A percentile compares a stretch with the other conserved stretches of the same genome.
These are phyloP conservation scores for Macrolepiota albuminosa DNA, from an alignment of 768 basidiomycete genomes.

Conservation along the genomic window DNA sequence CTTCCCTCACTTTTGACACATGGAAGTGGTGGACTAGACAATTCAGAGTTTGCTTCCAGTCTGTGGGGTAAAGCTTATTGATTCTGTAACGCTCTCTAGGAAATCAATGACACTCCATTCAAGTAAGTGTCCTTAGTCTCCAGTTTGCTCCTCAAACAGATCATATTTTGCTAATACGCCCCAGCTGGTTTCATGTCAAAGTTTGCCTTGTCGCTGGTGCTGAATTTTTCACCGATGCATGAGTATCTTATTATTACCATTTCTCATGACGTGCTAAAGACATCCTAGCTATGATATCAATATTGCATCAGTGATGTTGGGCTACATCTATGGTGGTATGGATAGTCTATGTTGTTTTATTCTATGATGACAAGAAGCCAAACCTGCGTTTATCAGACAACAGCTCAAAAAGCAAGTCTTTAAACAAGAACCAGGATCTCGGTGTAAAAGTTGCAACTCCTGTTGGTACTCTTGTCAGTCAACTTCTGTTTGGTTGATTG, in stretches of 20 bases:
- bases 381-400: neutral
- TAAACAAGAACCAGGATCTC: slow-evolving; percentile 65
- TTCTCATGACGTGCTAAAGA: neutral
- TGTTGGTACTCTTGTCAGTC: slow-evolving; percentile 72
- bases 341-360: slow-evolving; percentile 13
- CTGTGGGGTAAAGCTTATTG: slow-evolving; percentile 27
- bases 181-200: slow-evolving; percentile 83
- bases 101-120: slow-evolving; percentile 85
- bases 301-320: slow-evolving; percentile 78
- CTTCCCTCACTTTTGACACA: neutral
- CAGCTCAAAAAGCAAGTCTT: slow-evolving; percentile 21
- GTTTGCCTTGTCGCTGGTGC: slow-evolving; percentile 67
- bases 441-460: slow-evolving; percentile 77
- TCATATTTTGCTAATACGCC: neutral
- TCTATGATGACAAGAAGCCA: neutral
- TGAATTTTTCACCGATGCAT: slow-evolving; percentile 90
- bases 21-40: neutral
- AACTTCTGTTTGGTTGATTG: slow-evolving; percentile 76
- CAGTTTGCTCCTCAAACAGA: neutral
- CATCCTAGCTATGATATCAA: slow-evolving; percentile 70
- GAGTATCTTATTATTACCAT: slow-evolving; percentile 16
- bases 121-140: slow-evolving; percentile 37
- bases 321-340: slow-evolving; percentile 68
- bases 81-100: slow-evolving; percentile 74
- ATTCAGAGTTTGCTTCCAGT: neutral